These are phyloP conservation scores for Saccharomyces pastorianus DNA, from an alignment of 1,139 yeast species.

Conservation along the genomic window DNA sequence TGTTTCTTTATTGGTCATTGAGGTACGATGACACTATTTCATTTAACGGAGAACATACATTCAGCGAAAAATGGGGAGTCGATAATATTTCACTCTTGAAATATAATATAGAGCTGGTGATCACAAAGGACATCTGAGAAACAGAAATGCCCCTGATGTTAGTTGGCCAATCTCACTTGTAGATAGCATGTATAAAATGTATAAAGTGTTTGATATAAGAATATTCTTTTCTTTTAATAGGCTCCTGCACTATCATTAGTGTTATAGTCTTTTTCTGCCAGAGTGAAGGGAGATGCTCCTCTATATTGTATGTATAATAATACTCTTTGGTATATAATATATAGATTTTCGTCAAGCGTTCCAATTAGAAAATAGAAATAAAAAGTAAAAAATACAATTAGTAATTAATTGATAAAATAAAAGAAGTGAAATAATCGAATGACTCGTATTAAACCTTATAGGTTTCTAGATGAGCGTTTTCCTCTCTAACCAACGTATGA, in stretches of 20 bases:
- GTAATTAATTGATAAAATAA: background rate
- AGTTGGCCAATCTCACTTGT: too few relatives aligned
- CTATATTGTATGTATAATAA: background rate
- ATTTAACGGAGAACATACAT: constrained; percentile 11
- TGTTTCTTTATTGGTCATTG: constrained; percentile 24
- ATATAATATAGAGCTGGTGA: constrained; percentile 10
- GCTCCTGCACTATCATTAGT: too few relatives aligned
- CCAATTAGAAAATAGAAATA: background rate
- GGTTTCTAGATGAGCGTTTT: constrained; percentile 39
- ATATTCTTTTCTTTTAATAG: background rate
- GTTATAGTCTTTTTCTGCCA: too few relatives aligned
- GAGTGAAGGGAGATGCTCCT: background rate
- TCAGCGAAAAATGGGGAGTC: constrained; percentile 29
- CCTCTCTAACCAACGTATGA: constrained; percentile 49
- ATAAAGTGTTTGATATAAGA: background rate
- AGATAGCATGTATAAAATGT: background rate
- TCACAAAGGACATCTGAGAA: constrained; percentile 1
- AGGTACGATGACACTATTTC: constrained; percentile 20
- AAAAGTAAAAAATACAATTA: background rate
- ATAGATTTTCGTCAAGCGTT: background rate
- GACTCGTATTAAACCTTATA: constrained; percentile 30
- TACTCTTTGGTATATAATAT: background rate
- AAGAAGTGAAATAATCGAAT: background rate
- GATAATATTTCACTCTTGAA: constrained; percentile 22
- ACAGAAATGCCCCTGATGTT: too few relatives aligned